Percentiles rank a stretch among this genome's conserved stretches.
These are phyloP conservation scores for Epichloe glyceriae DNA, from an alignment of 2,329 filamentous ascomycete species.

Conservation along the genomic window DNA sequence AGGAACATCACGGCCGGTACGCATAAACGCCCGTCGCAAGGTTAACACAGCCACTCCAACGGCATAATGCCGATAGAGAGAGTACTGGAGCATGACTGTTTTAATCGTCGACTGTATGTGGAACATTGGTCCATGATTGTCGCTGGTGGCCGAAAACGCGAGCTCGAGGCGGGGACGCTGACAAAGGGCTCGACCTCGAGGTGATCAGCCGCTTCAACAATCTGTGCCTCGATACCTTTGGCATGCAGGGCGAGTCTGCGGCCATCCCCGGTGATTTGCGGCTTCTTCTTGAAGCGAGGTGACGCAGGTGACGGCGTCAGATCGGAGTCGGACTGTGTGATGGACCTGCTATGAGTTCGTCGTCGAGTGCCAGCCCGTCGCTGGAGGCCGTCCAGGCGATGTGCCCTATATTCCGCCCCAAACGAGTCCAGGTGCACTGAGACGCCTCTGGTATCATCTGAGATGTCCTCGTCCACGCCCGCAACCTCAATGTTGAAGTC, in stretches of 20 bases:
- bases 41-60: constrained; percentile 71
- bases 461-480: constrained; percentile 74
- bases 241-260: constrained; percentile 69
- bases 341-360: constrained; percentile 60
- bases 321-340: constrained; percentile 57
- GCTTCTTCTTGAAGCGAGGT: constrained; percentile 36
- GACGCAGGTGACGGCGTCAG: constrained; percentile 25
- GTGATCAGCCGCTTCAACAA: constrained; percentile 75
- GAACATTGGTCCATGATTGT: constrained; percentile 76
- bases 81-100: constrained; percentile 75
- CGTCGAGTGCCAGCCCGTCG: constrained; percentile 45
- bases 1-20: constrained; percentile 31
- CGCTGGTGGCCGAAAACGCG: constrained; percentile 70
- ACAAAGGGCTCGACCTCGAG: constrained; percentile 80
- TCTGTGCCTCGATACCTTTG: constrained; percentile 75
- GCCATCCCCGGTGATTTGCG: constrained; percentile 54
- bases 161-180: constrained; percentile 73
- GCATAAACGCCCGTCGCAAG: constrained; percentile 55
- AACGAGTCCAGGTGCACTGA: constrained; percentile 79
- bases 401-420: constrained; percentile 78
- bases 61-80: constrained; percentile 85
- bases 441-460: constrained; percentile 66
- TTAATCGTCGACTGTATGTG: constrained; percentile 74
- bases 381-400: constrained; percentile 54
- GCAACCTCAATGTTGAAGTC: constrained; percentile 87